These are phyloP conservation scores for Stephania japonica DNA, from an alignment of 164 flowering plant species.

Conservation along the genomic window DNA sequence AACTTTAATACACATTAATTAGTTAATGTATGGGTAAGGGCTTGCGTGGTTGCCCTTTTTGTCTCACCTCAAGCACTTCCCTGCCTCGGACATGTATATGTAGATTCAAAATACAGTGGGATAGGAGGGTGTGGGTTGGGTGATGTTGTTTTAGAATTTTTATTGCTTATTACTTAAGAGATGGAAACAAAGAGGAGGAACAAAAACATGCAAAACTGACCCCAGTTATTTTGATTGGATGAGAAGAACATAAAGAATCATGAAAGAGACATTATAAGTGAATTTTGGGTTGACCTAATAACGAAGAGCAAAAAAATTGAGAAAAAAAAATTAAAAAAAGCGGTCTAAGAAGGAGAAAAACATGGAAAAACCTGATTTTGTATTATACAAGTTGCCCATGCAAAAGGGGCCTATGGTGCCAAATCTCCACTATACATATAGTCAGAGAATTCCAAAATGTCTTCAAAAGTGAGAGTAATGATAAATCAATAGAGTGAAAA, in stretches of 20 bases:
- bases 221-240: background rate
- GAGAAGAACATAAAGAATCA: constrained; percentile 14
- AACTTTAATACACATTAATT: too few species aligned
- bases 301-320: constrained; percentile 8
- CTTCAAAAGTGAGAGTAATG: background rate
- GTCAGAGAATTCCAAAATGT: constrained; percentile 15
- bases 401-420: constrained; percentile 30
- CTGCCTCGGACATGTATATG: too few species aligned
- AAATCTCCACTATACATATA: constrained; percentile 22
- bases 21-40: too few species aligned
- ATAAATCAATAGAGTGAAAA: constrained; percentile 10
- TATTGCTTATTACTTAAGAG: constrained; percentile 9
- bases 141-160: too few species aligned
- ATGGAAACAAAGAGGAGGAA: constrained; percentile 7
- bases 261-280: constrained; percentile 32
- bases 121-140: background rate
- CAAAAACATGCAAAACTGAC: constrained; percentile 14
- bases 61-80: too few species aligned
- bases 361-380: constrained; percentile 14
- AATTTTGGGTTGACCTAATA: constrained; percentile 39
- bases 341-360: background rate
- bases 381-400: constrained; percentile 19
- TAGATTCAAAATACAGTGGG: background rate
- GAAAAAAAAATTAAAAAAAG: constrained; percentile 6
- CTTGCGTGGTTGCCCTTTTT: too few species aligned